phyloP scores from a whole-genome alignment of 257 asterid species.

The Echites panduratus region DNA sequence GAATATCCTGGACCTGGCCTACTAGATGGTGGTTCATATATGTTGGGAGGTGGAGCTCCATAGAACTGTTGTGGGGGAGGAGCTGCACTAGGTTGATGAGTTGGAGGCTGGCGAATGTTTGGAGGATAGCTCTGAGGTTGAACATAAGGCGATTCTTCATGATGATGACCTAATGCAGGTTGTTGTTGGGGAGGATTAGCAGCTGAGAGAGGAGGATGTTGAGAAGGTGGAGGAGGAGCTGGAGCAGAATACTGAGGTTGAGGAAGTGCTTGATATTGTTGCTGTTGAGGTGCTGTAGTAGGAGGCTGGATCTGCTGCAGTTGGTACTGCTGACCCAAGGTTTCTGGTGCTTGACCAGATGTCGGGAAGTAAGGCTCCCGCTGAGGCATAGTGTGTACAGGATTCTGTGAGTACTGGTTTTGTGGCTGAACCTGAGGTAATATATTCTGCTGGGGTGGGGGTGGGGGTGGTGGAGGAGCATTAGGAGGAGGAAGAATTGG shows the following conservation, averaged over 20 bases:
- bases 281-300: conserved; percentile 27
- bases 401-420: conserved; percentile 49
- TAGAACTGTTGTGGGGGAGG: conserved; percentile 61
- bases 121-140: conserved; percentile 55
- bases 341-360: conserved; percentile 53
- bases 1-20: conserved; percentile 68
- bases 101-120: conserved; percentile 37
- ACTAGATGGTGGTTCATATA: conserved; percentile 62
- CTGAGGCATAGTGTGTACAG: conserved; percentile 49
- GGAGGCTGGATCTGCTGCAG: conserved; percentile 34
- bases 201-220: conserved; percentile 36
- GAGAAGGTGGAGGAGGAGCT: conserved; percentile 46
- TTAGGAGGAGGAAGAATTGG: conserved; percentile 40
- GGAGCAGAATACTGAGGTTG: conserved; percentile 46
- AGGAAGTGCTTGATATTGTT: conserved; percentile 44
- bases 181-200: conserved; percentile 45
- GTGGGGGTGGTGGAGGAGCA: conserved; percentile 43
- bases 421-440: conserved; percentile 54
- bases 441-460: conserved; percentile 45
- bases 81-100: conserved; percentile 43
- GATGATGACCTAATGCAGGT: conserved; percentile 50
- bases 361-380: conserved; percentile 54
- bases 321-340: conserved; percentile 51
- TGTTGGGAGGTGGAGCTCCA: conserved; percentile 38
- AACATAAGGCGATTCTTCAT: conserved; percentile 57